Evolutionary conservation across 140 eudicot genomes (phyloP).

Genomic region (Bidens hawaiensis): DNA sequence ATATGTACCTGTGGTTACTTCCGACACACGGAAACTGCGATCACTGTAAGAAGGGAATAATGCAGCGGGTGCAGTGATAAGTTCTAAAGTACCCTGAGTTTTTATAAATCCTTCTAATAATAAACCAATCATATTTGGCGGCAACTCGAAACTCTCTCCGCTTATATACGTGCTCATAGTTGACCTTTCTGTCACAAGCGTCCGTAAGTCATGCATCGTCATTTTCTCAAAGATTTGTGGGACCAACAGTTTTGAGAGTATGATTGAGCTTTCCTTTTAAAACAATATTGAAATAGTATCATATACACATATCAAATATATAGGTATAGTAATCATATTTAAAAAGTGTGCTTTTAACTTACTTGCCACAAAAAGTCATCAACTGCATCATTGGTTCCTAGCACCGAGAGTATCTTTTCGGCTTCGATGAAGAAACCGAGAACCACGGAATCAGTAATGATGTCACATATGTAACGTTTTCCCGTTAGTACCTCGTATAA

Average conservation of each 20-base stretch:
- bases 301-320: not conserved
- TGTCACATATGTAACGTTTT: constrained; percentile 85
- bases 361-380: constrained; percentile 95
- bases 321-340: too few species aligned
- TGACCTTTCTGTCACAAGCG: constrained; percentile 81
- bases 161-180: constrained; percentile 52
- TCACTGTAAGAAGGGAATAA: constrained; percentile 46
- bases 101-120: constrained; percentile 80
- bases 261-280: constrained; percentile 71
- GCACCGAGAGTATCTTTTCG: constrained; percentile 55
- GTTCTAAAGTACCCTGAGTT: constrained; percentile 54
- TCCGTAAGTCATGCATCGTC: constrained; percentile 76
- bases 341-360: constrained; percentile 2
- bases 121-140: constrained; percentile 63
- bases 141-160: constrained; percentile 75
- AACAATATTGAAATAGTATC: not conserved
- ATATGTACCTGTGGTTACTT: constrained; percentile 42
- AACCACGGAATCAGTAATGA: constrained; percentile 74
- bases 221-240: constrained; percentile 80
- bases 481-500: constrained; percentile 73
- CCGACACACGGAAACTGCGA: constrained; percentile 49
- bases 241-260: constrained; percentile 72
- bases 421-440: constrained; percentile 80
- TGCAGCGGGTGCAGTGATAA: constrained; percentile 76
- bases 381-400: constrained; percentile 66